A percentile compares a stretch with the other conserved stretches of the same genome.
Evolutionary conservation across 169 alveolate species (phyloP).

Genomic region (Cryptosporidium muris): DNA sequence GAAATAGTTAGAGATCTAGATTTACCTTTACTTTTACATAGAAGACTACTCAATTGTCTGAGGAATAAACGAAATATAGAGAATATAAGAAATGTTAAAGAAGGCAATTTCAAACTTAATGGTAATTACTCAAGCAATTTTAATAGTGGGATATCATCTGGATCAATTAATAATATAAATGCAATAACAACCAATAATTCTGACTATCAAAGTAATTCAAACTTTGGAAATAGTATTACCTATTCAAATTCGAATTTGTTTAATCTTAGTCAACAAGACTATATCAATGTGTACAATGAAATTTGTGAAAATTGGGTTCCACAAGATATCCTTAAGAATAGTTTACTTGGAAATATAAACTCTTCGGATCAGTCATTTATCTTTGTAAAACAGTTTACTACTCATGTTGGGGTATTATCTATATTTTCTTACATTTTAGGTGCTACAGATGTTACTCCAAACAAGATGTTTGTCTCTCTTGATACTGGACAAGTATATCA

Average conservation of each 20-base stretch:
- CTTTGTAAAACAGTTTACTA: constrained; percentile 74
- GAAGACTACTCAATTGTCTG: constrained; percentile 46
- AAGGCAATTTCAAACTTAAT: neutral
- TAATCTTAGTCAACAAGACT: constrained; percentile 24
- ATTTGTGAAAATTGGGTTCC: constrained; percentile 73
- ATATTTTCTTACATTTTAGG: constrained; percentile 71
- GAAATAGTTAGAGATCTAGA: constrained; percentile 69
- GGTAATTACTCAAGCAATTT: constrained; percentile 15
- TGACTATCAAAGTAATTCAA: neutral
- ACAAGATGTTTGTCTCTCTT: constrained; percentile 61
- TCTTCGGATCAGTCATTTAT: constrained; percentile 69
- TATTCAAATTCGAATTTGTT: constrained; percentile 6
- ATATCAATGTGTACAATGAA: constrained; percentile 60
- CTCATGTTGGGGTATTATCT: constrained; percentile 71
- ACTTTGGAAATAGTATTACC: neutral
- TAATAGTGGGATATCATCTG: neutral
- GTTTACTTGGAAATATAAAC: constrained; percentile 38
- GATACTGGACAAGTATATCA: constrained; percentile 76
- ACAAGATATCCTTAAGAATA: constrained; percentile 57
- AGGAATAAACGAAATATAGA: neutral
- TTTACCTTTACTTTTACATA: constrained; percentile 73
- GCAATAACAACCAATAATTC: neutral
- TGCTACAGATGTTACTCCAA: constrained; percentile 73
- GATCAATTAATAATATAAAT: constrained; percentile 53
- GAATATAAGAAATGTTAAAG: constrained; percentile 10